Base-by-base conservation (phyloP, 768 basidiomycete species). In the Hemileccinum rubropunctum region DNA sequence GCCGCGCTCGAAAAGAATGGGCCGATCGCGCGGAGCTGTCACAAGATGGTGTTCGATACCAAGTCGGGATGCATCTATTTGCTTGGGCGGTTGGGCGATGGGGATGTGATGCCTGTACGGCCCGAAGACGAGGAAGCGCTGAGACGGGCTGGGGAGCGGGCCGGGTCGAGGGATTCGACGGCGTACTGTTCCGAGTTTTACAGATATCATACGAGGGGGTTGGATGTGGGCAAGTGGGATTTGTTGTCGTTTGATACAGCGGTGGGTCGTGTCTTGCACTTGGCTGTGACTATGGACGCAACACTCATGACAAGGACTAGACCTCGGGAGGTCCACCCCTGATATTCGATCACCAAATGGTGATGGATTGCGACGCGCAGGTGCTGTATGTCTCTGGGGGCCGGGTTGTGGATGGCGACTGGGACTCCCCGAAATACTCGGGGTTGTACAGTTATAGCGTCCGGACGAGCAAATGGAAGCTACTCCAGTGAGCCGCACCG, bases 261-360 rank as follows among this genome's bases (percentile, higher is more conserved):
- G 51, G 88, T 88, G 58, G 53, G 82, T 38, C 56, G 2, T 30
- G 28, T 43, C 23, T 18, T 36, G 36, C 13, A 35, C 23, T n/a
- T 13, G 21, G 13, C 13, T 20, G 32, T 6, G 23, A 6, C 23
- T 6, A 23, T 23, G 23, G n/a, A 42, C 17, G 30, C 28, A 21
- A 15, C 9, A 17, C 35, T 36, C 15, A 34, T n/a, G 34, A 34
- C 14, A 6, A n/a, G 2, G 34, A 34, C 34, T 26, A 88, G 88
- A 64, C 73, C 0, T 75, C 77, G 4, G 84, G 82, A 2, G 88
- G 88, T 1, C 89, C 89, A 1, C 82, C 84, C 1, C 69, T 89
- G 30, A 71, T 91, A 35, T 87, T 83, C 55, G 90, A 91, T 61
- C 89, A 91, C 57, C 87, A 89, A 66, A 86, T 91, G 82, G 83